Conservation (phyloP, 164 flowering plant genomes). For the Liriodendron chinense region DNA sequence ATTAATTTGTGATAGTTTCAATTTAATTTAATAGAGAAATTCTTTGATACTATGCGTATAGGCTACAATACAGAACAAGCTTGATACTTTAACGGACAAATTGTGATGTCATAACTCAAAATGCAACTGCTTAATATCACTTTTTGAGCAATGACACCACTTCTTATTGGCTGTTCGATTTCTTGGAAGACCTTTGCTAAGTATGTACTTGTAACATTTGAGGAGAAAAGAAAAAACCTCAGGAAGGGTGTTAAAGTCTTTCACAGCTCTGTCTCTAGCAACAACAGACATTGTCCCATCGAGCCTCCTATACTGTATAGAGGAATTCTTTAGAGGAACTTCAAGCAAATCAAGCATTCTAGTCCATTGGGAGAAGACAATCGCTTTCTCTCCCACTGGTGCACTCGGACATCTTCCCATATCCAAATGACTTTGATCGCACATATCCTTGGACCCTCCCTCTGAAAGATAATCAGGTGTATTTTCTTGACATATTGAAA, state of each 20-base stretch:
- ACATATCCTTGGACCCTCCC: neutral
- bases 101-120: neutral
- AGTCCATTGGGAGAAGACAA: conserved; percentile 97
- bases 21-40: neutral
- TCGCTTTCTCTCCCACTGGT: conserved; percentile 45
- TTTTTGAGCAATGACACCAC: neutral
- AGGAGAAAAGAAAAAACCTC: conserved; percentile 49
- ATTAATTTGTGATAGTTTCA: neutral
- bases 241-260: conserved; percentile 74
- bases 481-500: neutral
- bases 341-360: conserved; percentile 87
- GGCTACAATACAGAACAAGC: neutral
- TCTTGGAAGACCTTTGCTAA: neutral
- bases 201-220: neutral
- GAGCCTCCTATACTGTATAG: conserved; percentile 65
- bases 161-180: neutral
- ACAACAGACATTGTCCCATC: conserved; percentile 86
- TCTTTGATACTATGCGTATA: neutral
- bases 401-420: neutral
- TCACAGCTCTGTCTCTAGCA: conserved; percentile 78
- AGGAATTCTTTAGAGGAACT: conserved; percentile 42
- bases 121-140: neutral
- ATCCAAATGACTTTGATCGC: neutral
- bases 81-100: neutral
- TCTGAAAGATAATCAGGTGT: neutral